Evolutionary conservation across 139 green algal species (phyloP).

Genomic region (Chara braunii): DNA sequence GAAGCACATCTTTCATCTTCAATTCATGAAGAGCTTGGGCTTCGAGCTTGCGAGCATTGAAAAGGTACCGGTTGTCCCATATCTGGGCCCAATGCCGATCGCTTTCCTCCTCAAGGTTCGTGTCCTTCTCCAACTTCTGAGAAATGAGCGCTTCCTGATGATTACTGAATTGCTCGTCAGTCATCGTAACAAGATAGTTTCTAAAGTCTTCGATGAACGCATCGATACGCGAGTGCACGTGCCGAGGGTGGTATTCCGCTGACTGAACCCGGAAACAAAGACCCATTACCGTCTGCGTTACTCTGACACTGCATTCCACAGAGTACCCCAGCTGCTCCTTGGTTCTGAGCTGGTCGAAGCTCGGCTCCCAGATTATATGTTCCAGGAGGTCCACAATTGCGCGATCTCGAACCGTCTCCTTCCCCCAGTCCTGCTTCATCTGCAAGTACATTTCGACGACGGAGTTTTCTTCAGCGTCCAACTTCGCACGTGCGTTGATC

Average conservation of each 20-base stretch:
- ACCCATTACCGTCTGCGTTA: slow-evolving; percentile 73
- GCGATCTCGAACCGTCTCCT: slow-evolving; percentile 11
- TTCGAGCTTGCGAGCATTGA: slow-evolving; percentile 24
- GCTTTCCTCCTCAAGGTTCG: slow-evolving; percentile 63
- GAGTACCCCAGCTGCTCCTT: slow-evolving; percentile 93
- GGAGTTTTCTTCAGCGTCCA: slow-evolving; percentile 73
- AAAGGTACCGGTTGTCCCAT: slow-evolving; percentile 38
- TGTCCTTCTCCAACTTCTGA: slow-evolving; percentile 68
- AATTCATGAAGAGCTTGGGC: slow-evolving; percentile 13
- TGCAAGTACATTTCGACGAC: slow-evolving; percentile 58
- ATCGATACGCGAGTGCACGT: slow-evolving; percentile 68
- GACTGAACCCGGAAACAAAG: slow-evolving; percentile 66
- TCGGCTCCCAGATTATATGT: slow-evolving; percentile 42
- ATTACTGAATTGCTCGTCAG: slow-evolving; percentile 60
- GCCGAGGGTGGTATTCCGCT: slow-evolving; percentile 35
- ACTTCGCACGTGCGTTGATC: slow-evolving; percentile 46
- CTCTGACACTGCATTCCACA: slow-evolving; percentile 62
- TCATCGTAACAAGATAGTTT: slow-evolving; percentile 45
- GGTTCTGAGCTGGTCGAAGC: slow-evolving; percentile 50
- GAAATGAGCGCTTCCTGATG: slow-evolving; percentile 59
- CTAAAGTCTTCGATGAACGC: slow-evolving; percentile 63
- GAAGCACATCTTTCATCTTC: slow-evolving; percentile 14
- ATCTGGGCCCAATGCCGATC: slow-evolving; percentile 73
- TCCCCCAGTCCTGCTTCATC: background rate
- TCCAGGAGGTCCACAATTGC: slow-evolving; percentile 64